Evolutionary conservation across 2,329 filamentous ascomycete species (phyloP).

Genomic region (Thielaviopsis ethacetica): DNA sequence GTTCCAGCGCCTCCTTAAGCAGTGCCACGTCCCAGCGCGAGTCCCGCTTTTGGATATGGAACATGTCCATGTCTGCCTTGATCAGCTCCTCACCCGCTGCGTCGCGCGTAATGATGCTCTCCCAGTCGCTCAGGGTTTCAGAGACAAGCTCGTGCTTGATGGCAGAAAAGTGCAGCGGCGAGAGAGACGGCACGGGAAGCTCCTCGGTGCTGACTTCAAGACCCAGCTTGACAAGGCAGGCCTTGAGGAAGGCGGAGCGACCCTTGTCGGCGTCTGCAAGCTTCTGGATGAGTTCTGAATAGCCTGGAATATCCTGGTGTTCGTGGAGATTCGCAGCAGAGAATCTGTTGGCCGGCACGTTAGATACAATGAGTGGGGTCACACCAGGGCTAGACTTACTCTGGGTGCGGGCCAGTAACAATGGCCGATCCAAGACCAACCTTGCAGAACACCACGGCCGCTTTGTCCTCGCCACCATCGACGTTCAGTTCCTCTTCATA

Average conservation of each 20-base stretch:
- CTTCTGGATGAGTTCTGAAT: slow-evolving; percentile 50
- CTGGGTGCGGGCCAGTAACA: slow-evolving; percentile 79
- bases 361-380: slow-evolving; percentile 1
- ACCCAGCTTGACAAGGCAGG: slow-evolving; percentile 64
- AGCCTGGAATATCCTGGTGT: slow-evolving; percentile 50
- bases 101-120: slow-evolving; percentile 49
- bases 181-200: slow-evolving; percentile 59
- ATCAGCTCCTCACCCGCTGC: slow-evolving; percentile 51
- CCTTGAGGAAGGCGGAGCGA: slow-evolving; percentile 60
- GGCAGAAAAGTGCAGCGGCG: slow-evolving; percentile 60
- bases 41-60: slow-evolving; percentile 54
- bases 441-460: slow-evolving; percentile 70
- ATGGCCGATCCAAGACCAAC: slow-evolving; percentile 67
- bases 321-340: slow-evolving; percentile 60
- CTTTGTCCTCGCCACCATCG: slow-evolving; percentile 53
- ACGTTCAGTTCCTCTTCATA: slow-evolving; percentile 64
- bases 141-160: slow-evolving; percentile 49
- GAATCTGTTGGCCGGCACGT: slow-evolving; percentile 41
- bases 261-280: slow-evolving; percentile 53
- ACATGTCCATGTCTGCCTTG: slow-evolving; percentile 67
- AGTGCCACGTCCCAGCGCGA: slow-evolving; percentile 39
- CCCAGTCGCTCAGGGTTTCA: slow-evolving; percentile 48
- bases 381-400: slow-evolving; percentile 35
- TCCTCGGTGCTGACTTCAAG: slow-evolving; percentile 59
- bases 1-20: slow-evolving; percentile 11